Base-by-base conservation (phyloP, 2,329 filamentous ascomycete genomes). In the Mycocentrospora acerina region DNA sequence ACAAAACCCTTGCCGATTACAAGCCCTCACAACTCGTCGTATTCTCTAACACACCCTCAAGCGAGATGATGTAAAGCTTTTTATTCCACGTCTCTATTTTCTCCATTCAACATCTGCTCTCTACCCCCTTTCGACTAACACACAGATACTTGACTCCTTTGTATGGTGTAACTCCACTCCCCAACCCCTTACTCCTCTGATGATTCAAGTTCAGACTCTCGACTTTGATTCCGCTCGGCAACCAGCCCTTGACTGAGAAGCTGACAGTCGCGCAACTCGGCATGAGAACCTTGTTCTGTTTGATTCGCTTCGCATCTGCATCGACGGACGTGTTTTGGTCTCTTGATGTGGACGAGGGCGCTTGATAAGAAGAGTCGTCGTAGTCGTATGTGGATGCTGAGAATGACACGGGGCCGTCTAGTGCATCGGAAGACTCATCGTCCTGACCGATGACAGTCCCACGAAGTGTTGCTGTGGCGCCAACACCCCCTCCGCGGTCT, bases 121-220 rank as follows among this genome's bases (percentile, higher is more conserved):
- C 76, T 4, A 79, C 66, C 1, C 81, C 81, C 48, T 72, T 72
- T 41, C 71, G 69, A 60, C 79, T 82, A 10, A 83, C 78, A 53
- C 90, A 96, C 55, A 98, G 66, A 68, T 98, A 98, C 71, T 98
- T 98, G 51, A 98, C 93, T 1, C 93, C 93, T 71, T 97, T 98
- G 70, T 95, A 97, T 16, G 93, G 93, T 70, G 90, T 94, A 26
- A 97, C 82, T 2, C 86, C 82, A 51, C 95, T 89, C 0, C 89
- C 89, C 30, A 98, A 59, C 0, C 93, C 93, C 40, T 85, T 80
- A 67, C 88, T 95, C 71, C 85, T 90, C 64, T 87, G 84, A n/a
- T 81, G 74, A 62, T 84, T 80, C 11, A 85, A 68, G n/a, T 73
- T 72, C 45, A 85, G 59, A 51, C 75, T 78, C 36, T 84, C 81